These are phyloP conservation scores for Candida verbasci DNA, from an alignment of 805 yeast species.

Conservation along the genomic window DNA sequence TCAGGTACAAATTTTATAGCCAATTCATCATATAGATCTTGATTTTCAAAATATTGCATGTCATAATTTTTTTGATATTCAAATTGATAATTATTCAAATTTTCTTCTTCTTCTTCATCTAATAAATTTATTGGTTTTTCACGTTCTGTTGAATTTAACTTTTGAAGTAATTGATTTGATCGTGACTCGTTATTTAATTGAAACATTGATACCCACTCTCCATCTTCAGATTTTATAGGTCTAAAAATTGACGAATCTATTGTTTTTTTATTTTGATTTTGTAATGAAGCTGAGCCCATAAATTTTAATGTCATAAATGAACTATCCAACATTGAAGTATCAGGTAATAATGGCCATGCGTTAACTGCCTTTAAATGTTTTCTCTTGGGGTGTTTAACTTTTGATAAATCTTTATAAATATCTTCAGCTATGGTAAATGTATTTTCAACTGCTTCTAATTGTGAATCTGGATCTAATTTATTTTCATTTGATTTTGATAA, in stretches of 20 bases:
- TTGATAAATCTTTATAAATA: constrained; percentile 36
- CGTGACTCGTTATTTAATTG: constrained; percentile 18
- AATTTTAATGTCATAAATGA: constrained; percentile 63
- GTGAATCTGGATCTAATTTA: constrained; percentile 54
- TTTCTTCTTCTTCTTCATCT: constrained; percentile 42
- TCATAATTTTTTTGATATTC: constrained; percentile 77
- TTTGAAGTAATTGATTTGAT: constrained; percentile 19
- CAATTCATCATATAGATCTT: constrained; percentile 56
- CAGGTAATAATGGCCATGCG: constrained; percentile 83
- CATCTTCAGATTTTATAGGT: constrained; percentile 68
- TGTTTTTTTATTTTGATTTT: constrained; percentile 32
- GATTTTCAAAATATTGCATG: constrained; percentile 49
- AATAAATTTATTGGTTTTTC: constrained; percentile 38
- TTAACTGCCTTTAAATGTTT: constrained; percentile 67
- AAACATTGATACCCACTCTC: constrained; percentile 67
- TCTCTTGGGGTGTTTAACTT: constrained; percentile 74
- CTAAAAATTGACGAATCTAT: constrained; percentile 63
- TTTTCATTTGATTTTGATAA: constrained; percentile 24
- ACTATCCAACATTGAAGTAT: constrained; percentile 85
- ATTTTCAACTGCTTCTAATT: constrained; percentile 66
- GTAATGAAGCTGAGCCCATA: constrained; percentile 49
- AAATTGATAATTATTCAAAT: constrained; percentile 46
- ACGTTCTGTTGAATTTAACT: constrained; percentile 36
- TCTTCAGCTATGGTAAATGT: constrained; percentile 65
- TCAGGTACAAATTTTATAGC: constrained; percentile 54